Percentiles rank a stretch among this genome's conserved stretches.
Conservation (phyloP, 2,329 filamentous ascomycete species). For the Nemania sp. region DNA sequence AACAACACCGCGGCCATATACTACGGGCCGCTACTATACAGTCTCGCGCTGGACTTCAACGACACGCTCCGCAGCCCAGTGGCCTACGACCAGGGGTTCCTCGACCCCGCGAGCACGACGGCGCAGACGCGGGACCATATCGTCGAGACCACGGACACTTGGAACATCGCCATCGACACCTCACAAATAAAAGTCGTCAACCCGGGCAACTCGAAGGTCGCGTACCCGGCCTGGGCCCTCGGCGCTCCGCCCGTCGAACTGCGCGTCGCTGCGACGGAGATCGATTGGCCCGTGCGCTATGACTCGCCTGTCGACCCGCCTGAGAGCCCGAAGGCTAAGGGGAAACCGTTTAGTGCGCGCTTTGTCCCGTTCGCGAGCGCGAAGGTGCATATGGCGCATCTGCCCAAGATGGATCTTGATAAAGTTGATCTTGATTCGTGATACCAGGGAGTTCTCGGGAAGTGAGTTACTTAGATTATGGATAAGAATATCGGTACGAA, state of each 20-base stretch:
- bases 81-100: slow-evolving; percentile 24
- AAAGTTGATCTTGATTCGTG: slow-evolving; percentile 26
- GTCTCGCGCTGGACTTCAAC: slow-evolving; percentile 35
- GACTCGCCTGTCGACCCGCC: slow-evolving; percentile 36
- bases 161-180: slow-evolving; percentile 41
- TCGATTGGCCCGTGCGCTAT: slow-evolving; percentile 38
- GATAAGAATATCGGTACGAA: no score
- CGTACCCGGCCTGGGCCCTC: slow-evolving; percentile 37
- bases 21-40: slow-evolving; percentile 40
- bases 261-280: slow-evolving; percentile 38
- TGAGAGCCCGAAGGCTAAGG: slow-evolving; percentile 24
- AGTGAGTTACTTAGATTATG: not conserved
- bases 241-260: slow-evolving; percentile 39
- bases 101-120: slow-evolving; percentile 31
- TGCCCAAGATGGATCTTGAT: slow-evolving; percentile 36
- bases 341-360: slow-evolving; percentile 35
- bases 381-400: slow-evolving; percentile 41
- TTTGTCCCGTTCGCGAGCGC: slow-evolving; percentile 41
- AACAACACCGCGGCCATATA: slow-evolving; percentile 40
- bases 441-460: not conserved
- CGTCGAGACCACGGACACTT: slow-evolving; percentile 33
- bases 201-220: slow-evolving; percentile 18
- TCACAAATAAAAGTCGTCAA: slow-evolving; percentile 35
- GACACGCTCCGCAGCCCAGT: slow-evolving; percentile 26
- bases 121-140: slow-evolving; percentile 36